These are phyloP conservation scores for Boletus insuetus DNA, from an alignment of 768 basidiomycete species.

Conservation along the genomic window DNA sequence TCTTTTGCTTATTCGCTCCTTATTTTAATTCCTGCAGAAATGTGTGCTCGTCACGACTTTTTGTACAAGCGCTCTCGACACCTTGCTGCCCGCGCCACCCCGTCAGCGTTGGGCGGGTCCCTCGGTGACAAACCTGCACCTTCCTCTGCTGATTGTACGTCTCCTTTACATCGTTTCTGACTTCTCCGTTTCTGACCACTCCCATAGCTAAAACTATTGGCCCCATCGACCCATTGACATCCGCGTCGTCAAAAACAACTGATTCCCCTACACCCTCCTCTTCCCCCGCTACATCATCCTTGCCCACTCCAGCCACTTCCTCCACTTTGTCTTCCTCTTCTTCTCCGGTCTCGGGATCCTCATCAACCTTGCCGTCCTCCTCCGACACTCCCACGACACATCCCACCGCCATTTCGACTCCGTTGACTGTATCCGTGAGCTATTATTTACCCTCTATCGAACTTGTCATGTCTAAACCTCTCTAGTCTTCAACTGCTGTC, in stretches of 20 bases:
- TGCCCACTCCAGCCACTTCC: not conserved
- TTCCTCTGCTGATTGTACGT: not conserved
- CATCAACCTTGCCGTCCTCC: not conserved
- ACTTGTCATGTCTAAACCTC: not conserved
- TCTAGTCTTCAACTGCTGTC: not conserved
- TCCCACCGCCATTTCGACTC: conserved; percentile 1
- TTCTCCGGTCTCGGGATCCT: not conserved
- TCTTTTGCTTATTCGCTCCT: conserved; percentile 26
- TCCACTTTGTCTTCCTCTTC: conserved; percentile 11
- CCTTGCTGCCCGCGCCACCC: conserved; percentile 6
- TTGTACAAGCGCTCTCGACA: conserved; percentile 16
- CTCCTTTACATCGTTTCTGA: accelerated
- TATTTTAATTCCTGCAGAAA: conserved; percentile 9
- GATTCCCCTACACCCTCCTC: conserved; percentile 16
- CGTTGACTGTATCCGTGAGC: conserved; percentile 18
- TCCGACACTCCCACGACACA: conserved; percentile 2
- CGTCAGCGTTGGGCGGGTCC: no score
- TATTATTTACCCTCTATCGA: not conserved
- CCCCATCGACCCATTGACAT: not conserved
- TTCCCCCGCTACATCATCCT: conserved; percentile 1
- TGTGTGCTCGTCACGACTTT: conserved; percentile 12
- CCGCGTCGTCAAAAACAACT: conserved; percentile 7
- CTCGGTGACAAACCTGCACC: not conserved
- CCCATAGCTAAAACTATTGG: conserved; percentile 2
- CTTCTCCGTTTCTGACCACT: not conserved